Base-by-base conservation (phyloP, 2,329 filamentous ascomycete species). In the Achaetomium macrosporum region DNA sequence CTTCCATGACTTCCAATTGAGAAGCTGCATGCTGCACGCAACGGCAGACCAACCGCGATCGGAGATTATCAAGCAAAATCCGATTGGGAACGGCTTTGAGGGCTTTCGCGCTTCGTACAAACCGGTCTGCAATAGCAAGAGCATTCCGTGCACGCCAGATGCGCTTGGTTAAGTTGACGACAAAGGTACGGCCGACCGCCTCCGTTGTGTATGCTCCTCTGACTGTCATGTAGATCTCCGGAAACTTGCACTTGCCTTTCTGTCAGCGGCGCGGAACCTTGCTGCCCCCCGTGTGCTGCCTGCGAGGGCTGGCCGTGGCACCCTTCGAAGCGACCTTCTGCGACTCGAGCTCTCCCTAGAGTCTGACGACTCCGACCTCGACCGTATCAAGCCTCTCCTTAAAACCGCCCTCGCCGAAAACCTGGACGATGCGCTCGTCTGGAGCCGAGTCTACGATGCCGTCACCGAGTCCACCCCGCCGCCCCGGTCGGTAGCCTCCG, bases 391-490 rank as follows among this genome's bases (percentile, higher is more conserved):
- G 36, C 42, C 52, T 43, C 52, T 54, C 47, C 47, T 54, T 2
- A 50, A 43, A 3, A 5, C 52, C 39, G 52, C 42, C 13, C 7
- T 50, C 25, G 29, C 42, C 20, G 47, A 37, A 37, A 9, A 46
- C 42, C 35, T 15, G 5, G 17, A 47, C 43, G 55, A 57, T 45
- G 40, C 31, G 67, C 49, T 55, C 16, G 67, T 74, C 54, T 75
- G 65, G 69, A 50, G 64, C 42, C 62, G 66, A 62, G 66, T 70
- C 50, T 69, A 72, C 56, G 48, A 57, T 37, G 65, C 66, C 47
- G 63, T 71, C 63, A 31, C 30, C 30, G 30, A 31, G 12, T 31
- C 30, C 30, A 31, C 30, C 30, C 30, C 30, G 30, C 30, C 62
- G 52, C 65, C 59, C 31, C 58, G 54, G 54, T 51, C 57, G 33